Percentiles rank a stretch among this genome's conserved stretches.
These are phyloP conservation scores for Solidago caesia DNA, from an alignment of 129 eudicot genomes.

Conservation along the genomic window DNA sequence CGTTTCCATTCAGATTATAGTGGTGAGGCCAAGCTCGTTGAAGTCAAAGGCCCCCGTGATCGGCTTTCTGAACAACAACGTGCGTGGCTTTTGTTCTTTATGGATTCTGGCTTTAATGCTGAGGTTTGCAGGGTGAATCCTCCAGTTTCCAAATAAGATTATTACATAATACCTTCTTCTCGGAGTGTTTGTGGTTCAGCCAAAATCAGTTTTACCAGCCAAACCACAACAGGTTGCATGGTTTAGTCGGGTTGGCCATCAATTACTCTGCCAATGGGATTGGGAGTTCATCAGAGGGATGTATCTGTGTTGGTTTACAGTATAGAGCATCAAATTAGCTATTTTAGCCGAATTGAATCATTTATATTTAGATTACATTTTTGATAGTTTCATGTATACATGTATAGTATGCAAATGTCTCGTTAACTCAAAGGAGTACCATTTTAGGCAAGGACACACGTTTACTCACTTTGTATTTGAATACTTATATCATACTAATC, in stretches of 20 bases:
- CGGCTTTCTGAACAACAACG: conserved; percentile 93
- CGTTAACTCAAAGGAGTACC: too few relatives aligned
- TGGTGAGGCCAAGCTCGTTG: conserved; percentile 96
- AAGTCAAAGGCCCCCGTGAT: conserved; percentile 94
- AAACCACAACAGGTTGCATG: not conserved
- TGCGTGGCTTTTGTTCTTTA: conserved; percentile 80
- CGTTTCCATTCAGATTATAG: conserved; percentile 70
- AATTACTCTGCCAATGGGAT: not conserved
- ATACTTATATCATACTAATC: too few relatives aligned
- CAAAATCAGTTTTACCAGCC: not conserved
- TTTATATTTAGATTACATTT: not conserved
- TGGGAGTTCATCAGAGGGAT: not conserved
- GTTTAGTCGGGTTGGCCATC: not conserved
- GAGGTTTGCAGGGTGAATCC: conserved; percentile 88
- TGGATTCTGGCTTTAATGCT: conserved; percentile 82
- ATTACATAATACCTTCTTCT: not conserved
- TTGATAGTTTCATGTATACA: not conserved
- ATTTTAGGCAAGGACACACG: too few relatives aligned
- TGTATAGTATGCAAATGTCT: not conserved
- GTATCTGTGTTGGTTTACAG: conserved; percentile 1
- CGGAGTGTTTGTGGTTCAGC: not conserved
- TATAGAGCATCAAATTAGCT: not conserved
- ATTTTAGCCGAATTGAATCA: not conserved
- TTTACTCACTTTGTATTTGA: too few relatives aligned
- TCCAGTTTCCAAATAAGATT: conserved; percentile 36